These are phyloP conservation scores for Globisporangium paddicum DNA, from an alignment of 352 stramenopile genomes.

Conservation along the genomic window DNA sequence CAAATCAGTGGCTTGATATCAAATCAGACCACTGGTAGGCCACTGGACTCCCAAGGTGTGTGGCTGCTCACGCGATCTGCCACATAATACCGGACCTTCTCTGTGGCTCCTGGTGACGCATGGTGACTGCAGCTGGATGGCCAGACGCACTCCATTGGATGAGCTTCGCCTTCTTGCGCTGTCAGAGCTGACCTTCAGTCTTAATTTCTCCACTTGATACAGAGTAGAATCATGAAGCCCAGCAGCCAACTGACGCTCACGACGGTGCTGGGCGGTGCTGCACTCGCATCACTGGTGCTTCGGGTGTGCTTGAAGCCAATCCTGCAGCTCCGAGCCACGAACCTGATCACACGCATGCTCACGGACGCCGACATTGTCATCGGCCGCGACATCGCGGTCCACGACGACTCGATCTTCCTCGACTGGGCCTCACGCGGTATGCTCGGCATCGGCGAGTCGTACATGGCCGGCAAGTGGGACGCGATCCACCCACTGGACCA, in stretches of 20 bases:
- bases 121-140: no score
- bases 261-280: conserved; percentile 45
- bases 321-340: conserved; percentile 47
- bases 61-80: no score
- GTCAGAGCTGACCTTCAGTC: no score
- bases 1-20: no score
- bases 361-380: conserved; percentile 67
- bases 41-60: no score
- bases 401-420: conserved; percentile 76
- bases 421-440: conserved; percentile 77
- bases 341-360: conserved; percentile 75
- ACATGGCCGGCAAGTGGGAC: conserved; percentile 85
- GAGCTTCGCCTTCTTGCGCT: no score
- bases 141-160: no score
- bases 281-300: conserved; percentile 56
- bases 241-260: background rate
- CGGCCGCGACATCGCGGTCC: conserved; percentile 65
- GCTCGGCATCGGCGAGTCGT: conserved; percentile 78
- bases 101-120: no score
- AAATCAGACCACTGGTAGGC: no score
- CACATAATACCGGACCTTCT: no score
- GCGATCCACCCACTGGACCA: conserved; percentile 67
- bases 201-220: no score
- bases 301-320: conserved; percentile 57
- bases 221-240: no score